Evolutionary conservation across 257 asterid genomes (phyloP), one percentile per base, ranked within the genome.

Genomic region (Ligustrum vulgare): DNA sequence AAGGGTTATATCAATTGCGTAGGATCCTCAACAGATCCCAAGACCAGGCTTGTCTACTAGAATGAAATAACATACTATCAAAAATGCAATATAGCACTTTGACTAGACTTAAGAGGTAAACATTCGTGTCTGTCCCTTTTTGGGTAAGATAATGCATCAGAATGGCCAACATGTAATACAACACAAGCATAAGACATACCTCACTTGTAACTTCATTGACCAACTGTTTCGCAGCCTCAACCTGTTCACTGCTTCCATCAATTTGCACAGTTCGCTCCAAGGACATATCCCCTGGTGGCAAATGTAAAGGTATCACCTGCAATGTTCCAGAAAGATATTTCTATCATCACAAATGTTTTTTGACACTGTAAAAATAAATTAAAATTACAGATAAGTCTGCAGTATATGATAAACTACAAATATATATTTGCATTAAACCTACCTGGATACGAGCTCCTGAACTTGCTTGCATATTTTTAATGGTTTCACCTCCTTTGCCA

Each of bases 401-500:
- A 72, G 3, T 4, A 56, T 51, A 68, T n/a, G 47, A 25, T 15
- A 43, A 60, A 43, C 60, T 31, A 64, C 7, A 34, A 8, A 35
- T n/a, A 6, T 18, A 75, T 11, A 28, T 49, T 70, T 0, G 67
- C 1, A 25, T 22, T 23, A 68, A 70, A 9, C 64, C 18, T 64
- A 90, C 97, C 98, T 92, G 98, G 75, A 94, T 88, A 13, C 97
- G 96, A 67, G 98, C 98, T 37, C 98, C 98, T 10, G 97, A 72
- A 10, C 69, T 84, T 9, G 93, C 92, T 87, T 94, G 98, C 97
- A 94, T 94, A 75, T 67, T 90, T 78, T 89, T 94, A 72, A 94
- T 92, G 78, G 97, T 92, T 84, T 94, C 98, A 16, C 98, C 98
- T 39, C 98, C 97, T 87, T 94, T 94, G 22, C 98, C 98, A 82